Conservation (phyloP, 306 rosid genomes). For the Inga oerstediana region DNA sequence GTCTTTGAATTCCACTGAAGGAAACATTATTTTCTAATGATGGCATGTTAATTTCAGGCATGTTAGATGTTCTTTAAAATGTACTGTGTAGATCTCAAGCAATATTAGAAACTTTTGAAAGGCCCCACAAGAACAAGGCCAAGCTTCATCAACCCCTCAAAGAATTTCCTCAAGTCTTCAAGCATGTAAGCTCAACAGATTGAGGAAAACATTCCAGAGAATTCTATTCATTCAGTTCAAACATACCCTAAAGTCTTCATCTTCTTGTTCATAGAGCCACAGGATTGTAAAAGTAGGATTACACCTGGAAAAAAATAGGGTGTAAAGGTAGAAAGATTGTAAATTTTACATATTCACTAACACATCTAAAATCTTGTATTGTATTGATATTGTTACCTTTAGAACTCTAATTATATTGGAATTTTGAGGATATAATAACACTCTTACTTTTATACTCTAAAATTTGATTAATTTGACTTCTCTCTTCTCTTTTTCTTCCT, state of each 20-base stretch:
- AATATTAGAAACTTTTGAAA: slow-evolving; percentile 26
- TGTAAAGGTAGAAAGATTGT: background rate
- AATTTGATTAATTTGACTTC: background rate
- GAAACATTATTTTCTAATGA: background rate
- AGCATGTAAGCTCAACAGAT: background rate
- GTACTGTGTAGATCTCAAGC: slow-evolving; percentile 52
- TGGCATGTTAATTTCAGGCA: background rate
- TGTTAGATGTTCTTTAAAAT: background rate
- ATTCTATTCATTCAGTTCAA: background rate
- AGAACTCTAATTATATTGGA: background rate
- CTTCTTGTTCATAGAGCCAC: slow-evolving; percentile 21
- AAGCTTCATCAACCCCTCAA: slow-evolving; percentile 40
- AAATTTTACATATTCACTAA: background rate
- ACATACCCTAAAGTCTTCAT: background rate
- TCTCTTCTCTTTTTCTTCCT: background rate
- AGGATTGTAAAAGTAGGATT: slow-evolving; percentile 11
- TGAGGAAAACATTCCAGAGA: background rate
- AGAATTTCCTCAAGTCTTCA: slow-evolving; percentile 37
- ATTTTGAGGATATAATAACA: background rate
- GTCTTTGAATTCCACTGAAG: background rate
- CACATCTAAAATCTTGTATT: background rate
- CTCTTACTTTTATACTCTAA: background rate
- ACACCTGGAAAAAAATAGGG: background rate
- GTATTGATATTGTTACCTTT: background rate
- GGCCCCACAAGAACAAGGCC: slow-evolving; percentile 24